These are phyloP conservation scores for Penicillium egyptiacum DNA, from an alignment of 495 filamentous ascomycete species.

Conservation along the genomic window DNA sequence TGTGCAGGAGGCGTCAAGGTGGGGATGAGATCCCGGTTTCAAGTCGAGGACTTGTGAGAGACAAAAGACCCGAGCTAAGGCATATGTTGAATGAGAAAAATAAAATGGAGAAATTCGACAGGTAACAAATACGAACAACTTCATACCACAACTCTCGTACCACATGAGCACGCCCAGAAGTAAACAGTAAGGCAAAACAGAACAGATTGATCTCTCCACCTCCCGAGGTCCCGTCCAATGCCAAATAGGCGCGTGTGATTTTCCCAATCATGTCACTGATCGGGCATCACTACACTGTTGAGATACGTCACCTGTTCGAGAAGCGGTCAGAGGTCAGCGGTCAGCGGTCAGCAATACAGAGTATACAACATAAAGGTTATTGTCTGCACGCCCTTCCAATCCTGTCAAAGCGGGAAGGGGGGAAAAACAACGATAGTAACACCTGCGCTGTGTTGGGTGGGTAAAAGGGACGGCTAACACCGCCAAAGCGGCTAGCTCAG, in stretches of 20 bases:
- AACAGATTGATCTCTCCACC: not conserved
- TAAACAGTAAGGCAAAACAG: not conserved
- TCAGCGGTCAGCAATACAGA: constrained; percentile 25
- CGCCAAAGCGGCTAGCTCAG: constrained; percentile 31
- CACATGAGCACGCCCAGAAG: not conserved
- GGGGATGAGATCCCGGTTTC: constrained; percentile 11
- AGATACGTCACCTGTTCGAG: constrained; percentile 56
- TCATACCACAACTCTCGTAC: not conserved
- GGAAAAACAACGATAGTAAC: constrained; percentile 7
- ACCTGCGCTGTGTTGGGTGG: constrained; percentile 20
- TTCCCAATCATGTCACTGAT: constrained; percentile 31
- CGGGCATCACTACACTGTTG: constrained; percentile 66
- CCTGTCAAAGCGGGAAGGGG: not conserved
- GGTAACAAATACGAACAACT: not conserved
- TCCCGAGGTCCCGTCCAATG: not conserved
- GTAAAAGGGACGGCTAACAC: constrained; percentile 22
- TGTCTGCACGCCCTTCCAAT: constrained; percentile 1
- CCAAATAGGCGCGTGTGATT: constrained; percentile 8
- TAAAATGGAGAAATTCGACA: not conserved
- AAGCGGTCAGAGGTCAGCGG: constrained; percentile 29
- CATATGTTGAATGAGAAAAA: not conserved
- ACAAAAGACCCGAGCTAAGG: constrained; percentile 10
- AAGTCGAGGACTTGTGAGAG: constrained; percentile 1
- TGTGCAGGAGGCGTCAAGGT: constrained; percentile 14
- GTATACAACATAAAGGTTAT: constrained; percentile 1